Evolutionary conservation across 2,329 filamentous ascomycete genomes (phyloP), one percentile per base, ranked within the genome.

Genomic region (Fusarium caatingaense): DNA sequence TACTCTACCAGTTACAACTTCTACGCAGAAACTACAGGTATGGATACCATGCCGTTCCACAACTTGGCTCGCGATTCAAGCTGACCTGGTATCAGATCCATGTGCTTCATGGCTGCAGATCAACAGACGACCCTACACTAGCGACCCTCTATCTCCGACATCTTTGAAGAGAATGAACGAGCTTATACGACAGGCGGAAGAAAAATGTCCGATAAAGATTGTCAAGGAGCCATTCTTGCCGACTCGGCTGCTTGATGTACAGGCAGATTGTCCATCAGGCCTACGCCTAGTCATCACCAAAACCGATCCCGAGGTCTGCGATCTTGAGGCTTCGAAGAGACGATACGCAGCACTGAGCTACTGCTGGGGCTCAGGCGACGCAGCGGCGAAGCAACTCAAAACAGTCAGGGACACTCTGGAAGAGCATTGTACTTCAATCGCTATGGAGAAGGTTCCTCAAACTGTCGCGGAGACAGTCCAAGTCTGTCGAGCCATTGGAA

Each of bases 261-360:
- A 54, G 8, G n/a, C 15, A 3, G 1, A 1, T 3, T 32, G 54
- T 6, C 23, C n/a, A 5, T 50, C 20, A 8, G 45, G 54, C 6
- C 5, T 56, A 1, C 32, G 16, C 1, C 28, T 47, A 1, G 20
- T 47, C 2, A 27, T 55, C 1, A 27, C 41, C 5, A 1, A 25
- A 2, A 20, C 16, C 2, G 9, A 47, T 20, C 18, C 28, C 1
- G 20, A 12, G 0, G 1, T 55, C 0, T 20, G 12, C 1, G 27
- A 10, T 13, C 40, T 55, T 5, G 40, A 23, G 0, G 16, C 20
- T 25, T 23, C n/a, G 0, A 20, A 45, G 4, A 6, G 6, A 25
- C 51, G 8, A 16, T 55, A 55, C 12, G 41, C 28, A 5, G 41
- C 13, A 1, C 2, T 49, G 32, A 49, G 54, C 4, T 56, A 56